Conservation (phyloP, 306 rosid species). For the Dryas drummondii region DNA sequence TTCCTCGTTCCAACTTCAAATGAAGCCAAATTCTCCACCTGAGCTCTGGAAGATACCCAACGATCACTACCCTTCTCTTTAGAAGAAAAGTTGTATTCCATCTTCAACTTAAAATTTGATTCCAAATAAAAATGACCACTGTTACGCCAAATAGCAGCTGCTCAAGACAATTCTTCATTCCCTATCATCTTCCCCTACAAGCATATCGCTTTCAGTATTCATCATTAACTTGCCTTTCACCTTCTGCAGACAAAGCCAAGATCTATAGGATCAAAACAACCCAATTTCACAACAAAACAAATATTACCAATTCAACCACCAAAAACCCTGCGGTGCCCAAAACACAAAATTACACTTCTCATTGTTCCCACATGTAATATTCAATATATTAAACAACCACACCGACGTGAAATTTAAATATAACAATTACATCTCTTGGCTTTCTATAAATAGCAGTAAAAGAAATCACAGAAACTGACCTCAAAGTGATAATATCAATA, state of each 20-base stretch:
- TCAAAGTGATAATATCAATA: neutral
- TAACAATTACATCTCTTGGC: neutral
- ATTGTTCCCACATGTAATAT: neutral
- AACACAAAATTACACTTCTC: conserved; percentile 5
- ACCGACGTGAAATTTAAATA: neutral
- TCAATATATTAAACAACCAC: neutral
- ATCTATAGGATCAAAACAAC: neutral
- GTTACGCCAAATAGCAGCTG: conserved; percentile 21
- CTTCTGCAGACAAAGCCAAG: neutral
- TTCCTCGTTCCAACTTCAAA: conserved; percentile 43
- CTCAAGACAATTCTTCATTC: conserved; percentile 13
- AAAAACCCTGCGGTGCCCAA: conserved; percentile 16
- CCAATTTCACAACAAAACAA: conserved; percentile 5
- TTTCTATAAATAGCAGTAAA: neutral
- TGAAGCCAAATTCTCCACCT: conserved; percentile 40
- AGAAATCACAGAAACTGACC: neutral
- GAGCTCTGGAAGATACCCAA: conserved; percentile 48
- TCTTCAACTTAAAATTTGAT: conserved; percentile 28
- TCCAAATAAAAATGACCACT: conserved; percentile 12
- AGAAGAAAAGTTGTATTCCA: conserved; percentile 53
- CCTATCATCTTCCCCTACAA: conserved; percentile 15
- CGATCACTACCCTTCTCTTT: conserved; percentile 41
- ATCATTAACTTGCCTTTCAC: neutral
- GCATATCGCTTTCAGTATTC: neutral
- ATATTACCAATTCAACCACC: conserved; percentile 2